A percentile compares a stretch with the other conserved stretches of the same genome.
Conservation (phyloP, 2,329 filamentous ascomycete genomes). For the Colletotrichum kahawae region DNA sequence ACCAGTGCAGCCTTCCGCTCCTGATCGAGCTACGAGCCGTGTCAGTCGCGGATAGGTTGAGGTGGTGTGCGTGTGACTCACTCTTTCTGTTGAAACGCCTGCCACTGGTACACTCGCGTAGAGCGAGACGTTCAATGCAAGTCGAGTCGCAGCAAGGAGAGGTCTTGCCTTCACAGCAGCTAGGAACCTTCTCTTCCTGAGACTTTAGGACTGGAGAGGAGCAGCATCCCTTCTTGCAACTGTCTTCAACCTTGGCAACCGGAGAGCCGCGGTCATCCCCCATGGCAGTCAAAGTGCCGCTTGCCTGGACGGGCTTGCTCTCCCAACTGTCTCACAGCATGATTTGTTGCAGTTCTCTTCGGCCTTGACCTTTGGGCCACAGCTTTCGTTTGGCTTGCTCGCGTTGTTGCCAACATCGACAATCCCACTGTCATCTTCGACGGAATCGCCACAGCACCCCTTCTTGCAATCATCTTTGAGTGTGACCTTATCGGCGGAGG, state of each 20-base stretch:
- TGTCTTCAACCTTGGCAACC: background rate
- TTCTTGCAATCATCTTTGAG: background rate
- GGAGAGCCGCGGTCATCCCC: background rate
- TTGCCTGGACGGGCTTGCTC: background rate
- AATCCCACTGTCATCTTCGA: too few species aligned
- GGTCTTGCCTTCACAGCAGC: slow-evolving; percentile 47
- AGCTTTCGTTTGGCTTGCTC: background rate
- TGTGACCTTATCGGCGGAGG: background rate
- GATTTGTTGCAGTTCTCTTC: background rate
- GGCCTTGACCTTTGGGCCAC: background rate
- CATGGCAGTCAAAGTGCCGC: background rate
- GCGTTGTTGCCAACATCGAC: background rate
- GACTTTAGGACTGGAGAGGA: background rate
- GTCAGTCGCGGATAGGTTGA: background rate
- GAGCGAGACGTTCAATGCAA: slow-evolving; percentile 48
- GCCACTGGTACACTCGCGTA: slow-evolving; percentile 41
- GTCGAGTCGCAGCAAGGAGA: slow-evolving; percentile 46
- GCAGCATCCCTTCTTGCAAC: slow-evolving; percentile 5
- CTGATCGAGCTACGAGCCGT: background rate
- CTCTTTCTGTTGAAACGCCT: slow-evolving; percentile 4
- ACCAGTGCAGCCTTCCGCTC: background rate
- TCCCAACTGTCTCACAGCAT: background rate
- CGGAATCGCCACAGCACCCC: background rate
- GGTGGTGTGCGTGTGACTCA: background rate
- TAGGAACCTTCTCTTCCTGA: slow-evolving; percentile 10